Conservation (phyloP, 768 basidiomycete genomes). For the Phanerochaete carnosa region DNA sequence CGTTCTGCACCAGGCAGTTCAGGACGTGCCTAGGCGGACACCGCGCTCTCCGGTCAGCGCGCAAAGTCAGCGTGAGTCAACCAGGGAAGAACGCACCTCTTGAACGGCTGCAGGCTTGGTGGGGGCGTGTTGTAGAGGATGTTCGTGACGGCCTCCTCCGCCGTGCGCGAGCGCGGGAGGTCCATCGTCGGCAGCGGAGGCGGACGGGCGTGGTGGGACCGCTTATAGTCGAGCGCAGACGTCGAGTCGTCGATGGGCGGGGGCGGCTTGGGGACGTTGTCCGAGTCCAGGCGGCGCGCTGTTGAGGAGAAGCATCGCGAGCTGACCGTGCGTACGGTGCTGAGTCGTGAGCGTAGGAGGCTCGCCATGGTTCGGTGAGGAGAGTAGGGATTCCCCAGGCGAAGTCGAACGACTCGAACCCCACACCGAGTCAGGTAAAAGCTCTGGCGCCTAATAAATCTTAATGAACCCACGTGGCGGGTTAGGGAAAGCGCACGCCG, state of each 20-base stretch:
- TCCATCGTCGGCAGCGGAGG: constrained; percentile 86
- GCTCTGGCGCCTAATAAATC: not conserved
- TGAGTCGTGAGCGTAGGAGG: not conserved
- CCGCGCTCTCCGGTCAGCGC: too few relatives aligned
- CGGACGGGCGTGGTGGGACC: constrained; percentile 62
- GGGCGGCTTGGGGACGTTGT: constrained; percentile 57
- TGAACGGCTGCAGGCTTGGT: constrained; percentile 87
- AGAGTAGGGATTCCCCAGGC: not conserved
- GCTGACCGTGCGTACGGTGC: not conserved
- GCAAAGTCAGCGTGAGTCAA: not conserved
- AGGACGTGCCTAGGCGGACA: constrained; percentile 70
- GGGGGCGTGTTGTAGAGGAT: constrained; percentile 96
- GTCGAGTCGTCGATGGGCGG: constrained; percentile 89
- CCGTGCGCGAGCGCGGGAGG: constrained; percentile 76
- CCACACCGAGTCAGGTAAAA: not conserved
- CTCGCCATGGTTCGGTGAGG: not conserved
- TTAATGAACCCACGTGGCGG: not conserved
- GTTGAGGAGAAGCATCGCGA: constrained; percentile 15
- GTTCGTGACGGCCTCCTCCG: constrained; percentile 96
- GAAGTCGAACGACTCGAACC: not conserved
- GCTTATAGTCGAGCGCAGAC: constrained; percentile 92
- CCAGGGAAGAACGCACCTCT: constrained; percentile 56
- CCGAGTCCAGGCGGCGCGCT: constrained; percentile 13
- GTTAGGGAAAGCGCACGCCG: too few relatives aligned
- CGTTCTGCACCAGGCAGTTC: constrained; percentile 98